Conservation (phyloP, 768 basidiomycete species). For the Hygrophorus pudorinus region DNA sequence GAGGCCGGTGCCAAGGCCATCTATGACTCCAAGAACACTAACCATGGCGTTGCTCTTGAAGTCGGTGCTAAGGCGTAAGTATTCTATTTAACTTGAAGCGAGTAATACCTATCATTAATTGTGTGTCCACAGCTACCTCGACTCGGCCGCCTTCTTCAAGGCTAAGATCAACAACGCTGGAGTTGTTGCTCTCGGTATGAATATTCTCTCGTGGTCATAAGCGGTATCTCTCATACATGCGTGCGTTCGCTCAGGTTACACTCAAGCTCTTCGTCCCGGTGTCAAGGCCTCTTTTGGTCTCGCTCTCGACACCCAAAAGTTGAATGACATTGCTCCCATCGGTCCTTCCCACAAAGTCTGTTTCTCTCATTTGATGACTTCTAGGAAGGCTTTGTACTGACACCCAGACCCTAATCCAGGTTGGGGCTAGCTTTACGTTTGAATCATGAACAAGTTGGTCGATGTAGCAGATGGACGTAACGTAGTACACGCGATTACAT, state of each 20-base stretch:
- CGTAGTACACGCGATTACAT: too few species aligned
- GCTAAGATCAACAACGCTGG: slow-evolving; percentile 98
- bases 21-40: slow-evolving; percentile 89
- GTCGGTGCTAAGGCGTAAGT: slow-evolving; percentile 92
- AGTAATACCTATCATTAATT: slow-evolving; percentile 2
- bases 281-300: slow-evolving; percentile 91
- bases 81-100: neutral
- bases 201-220: neutral
- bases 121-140: slow-evolving; percentile 52
- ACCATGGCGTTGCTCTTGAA: slow-evolving; percentile 80
- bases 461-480: too few species aligned
- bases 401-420: slow-evolving; percentile 25
- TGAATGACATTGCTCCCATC: slow-evolving; percentile 58
- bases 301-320: slow-evolving; percentile 87
- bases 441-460: slow-evolving; percentile 39
- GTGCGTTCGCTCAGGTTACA: slow-evolving; percentile 49
- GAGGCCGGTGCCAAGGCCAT: slow-evolving; percentile 95
- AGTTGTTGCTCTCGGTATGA: slow-evolving; percentile 72
- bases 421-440: slow-evolving; percentile 67
- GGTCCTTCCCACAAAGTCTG: slow-evolving; percentile 72
- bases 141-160: slow-evolving; percentile 88
- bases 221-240: slow-evolving; percentile 1
- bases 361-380: neutral
- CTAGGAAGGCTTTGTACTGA: neutral
- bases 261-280: slow-evolving; percentile 88